phyloP scores from a whole-genome alignment of 257 asterid species.

The Misopates orontium region DNA sequence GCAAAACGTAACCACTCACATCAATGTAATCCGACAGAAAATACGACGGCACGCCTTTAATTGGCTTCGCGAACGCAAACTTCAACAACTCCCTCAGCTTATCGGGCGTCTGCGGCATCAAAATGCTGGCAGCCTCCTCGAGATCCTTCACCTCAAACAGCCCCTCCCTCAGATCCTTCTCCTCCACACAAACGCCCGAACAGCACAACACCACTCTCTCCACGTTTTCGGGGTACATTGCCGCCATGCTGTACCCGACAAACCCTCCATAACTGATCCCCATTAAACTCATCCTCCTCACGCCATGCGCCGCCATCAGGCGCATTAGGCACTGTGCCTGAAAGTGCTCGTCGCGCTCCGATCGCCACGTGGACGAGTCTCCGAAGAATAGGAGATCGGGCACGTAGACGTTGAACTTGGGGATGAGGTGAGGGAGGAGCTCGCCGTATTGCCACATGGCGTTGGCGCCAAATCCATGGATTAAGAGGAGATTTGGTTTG shows the following conservation, averaged over 20 bases:
- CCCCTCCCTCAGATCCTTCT: conserved; percentile 70
- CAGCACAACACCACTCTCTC: conserved; percentile 82
- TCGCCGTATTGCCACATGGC: conserved; percentile 99
- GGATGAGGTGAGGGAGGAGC: conserved; percentile 67
- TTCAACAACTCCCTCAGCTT: conserved; percentile 69
- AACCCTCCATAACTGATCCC: conserved; percentile 96
- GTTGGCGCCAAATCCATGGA: conserved; percentile 96
- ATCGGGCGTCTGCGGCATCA: conserved; percentile 88
- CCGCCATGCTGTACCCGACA: conserved; percentile 82
- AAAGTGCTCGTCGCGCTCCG: conserved; percentile 73
- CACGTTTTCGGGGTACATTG: conserved; percentile 64
- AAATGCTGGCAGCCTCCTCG: conserved; percentile 73
- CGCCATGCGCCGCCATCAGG: conserved; percentile 62
- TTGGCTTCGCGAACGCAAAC: conserved; percentile 69
- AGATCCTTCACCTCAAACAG: conserved; percentile 68
- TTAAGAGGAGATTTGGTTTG: conserved; percentile 65
- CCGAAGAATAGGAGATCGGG: conserved; percentile 94
- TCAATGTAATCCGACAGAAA: conserved; percentile 83
- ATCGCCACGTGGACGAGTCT: conserved; percentile 57
- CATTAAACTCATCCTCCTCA: conserved; percentile 53
- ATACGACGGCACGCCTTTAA: conserved; percentile 67
- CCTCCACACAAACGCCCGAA: conserved; percentile 85
- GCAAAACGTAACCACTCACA: no score
- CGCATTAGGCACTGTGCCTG: conserved; percentile 80
- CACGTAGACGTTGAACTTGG: conserved; percentile 82